phyloP scores from a whole-genome alignment of 2,329 filamentous ascomycete species.

The Penicillium rolfsii region DNA sequence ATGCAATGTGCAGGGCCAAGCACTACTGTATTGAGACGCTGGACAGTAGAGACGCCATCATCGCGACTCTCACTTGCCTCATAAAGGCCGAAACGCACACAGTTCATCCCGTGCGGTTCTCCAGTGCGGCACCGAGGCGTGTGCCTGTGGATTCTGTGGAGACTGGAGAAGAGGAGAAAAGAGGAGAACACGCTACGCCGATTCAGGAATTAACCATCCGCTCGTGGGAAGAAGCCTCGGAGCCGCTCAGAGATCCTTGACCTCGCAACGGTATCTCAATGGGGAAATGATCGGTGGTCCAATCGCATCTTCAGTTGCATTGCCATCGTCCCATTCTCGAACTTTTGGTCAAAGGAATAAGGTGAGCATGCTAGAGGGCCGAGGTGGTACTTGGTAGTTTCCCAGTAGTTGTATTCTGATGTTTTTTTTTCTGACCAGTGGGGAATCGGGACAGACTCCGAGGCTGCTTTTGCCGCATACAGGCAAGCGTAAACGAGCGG shows the following conservation, averaged over 20 bases:
- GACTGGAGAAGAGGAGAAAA: not conserved
- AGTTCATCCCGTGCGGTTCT: not conserved
- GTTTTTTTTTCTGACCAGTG: not conserved
- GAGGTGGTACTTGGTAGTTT: conserved; percentile 3
- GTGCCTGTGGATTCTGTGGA: not conserved
- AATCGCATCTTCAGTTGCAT: not conserved
- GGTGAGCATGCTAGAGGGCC: conserved; percentile 1
- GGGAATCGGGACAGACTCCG: not conserved
- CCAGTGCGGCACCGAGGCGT: not conserved
- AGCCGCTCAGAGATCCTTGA: not conserved
- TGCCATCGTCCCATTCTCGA: too few relatives aligned
- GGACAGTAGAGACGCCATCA: not conserved
- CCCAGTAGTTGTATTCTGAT: not conserved
- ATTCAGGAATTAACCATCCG: conserved; percentile 8
- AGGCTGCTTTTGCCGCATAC: not conserved
- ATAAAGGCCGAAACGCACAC: not conserved
- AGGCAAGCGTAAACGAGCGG: not conserved
- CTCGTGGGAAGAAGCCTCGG: conserved; percentile 1
- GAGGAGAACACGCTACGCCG: not conserved
- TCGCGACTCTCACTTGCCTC: not conserved
- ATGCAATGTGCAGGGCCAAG: not conserved
- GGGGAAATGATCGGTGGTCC: conserved; percentile 13
- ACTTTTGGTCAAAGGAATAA: not conserved
- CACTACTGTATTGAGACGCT: not conserved
- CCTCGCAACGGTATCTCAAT: conserved; percentile 26